These are phyloP conservation scores for Friedmanniomyces simplex DNA, from an alignment of 495 filamentous ascomycete genomes.

Conservation along the genomic window DNA sequence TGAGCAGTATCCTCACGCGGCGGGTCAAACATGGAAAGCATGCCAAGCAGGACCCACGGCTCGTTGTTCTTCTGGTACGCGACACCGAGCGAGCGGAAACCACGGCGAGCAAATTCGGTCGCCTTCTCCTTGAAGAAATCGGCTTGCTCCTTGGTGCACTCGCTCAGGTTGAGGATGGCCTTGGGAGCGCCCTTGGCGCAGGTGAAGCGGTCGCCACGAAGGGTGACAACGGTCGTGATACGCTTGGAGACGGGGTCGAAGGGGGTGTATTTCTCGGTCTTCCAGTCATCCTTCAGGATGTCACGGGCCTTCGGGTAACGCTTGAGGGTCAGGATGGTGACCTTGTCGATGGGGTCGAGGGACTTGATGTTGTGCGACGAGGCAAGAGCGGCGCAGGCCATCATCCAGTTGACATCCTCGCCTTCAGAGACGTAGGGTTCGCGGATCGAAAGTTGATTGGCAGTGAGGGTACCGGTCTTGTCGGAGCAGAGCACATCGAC, in stretches of 20 bases:
- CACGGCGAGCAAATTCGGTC: conserved; percentile 63
- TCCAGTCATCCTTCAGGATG: conserved; percentile 59
- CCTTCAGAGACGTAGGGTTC: conserved; percentile 66
- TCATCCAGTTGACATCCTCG: conserved; percentile 71
- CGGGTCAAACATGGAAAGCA: conserved; percentile 71
- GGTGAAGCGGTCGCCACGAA: conserved; percentile 56
- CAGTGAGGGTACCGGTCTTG: conserved; percentile 60
- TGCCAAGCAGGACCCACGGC: conserved; percentile 54
- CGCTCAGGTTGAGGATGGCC: conserved; percentile 55
- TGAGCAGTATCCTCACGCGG: conserved; percentile 69
- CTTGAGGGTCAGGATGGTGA: conserved; percentile 62
- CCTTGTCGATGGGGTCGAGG: conserved; percentile 67
- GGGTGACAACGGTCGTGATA: conserved; percentile 56
- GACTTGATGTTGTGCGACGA: conserved; percentile 71
- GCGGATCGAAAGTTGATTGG: conserved; percentile 65
- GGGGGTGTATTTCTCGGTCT: conserved; percentile 64
- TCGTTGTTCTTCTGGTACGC: conserved; percentile 41
- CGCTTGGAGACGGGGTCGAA: conserved; percentile 74
- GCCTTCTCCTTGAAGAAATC: conserved; percentile 59
- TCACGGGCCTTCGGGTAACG: conserved; percentile 64
- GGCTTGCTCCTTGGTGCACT: conserved; percentile 54
- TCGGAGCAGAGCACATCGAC: conserved; percentile 68
- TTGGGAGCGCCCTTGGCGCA: conserved; percentile 68
- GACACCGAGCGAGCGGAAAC: conserved; percentile 73
- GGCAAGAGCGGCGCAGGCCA: conserved; percentile 63